Conservation (phyloP, 2,329 filamentous ascomycete species). For the Fusarium papillatum region DNA sequence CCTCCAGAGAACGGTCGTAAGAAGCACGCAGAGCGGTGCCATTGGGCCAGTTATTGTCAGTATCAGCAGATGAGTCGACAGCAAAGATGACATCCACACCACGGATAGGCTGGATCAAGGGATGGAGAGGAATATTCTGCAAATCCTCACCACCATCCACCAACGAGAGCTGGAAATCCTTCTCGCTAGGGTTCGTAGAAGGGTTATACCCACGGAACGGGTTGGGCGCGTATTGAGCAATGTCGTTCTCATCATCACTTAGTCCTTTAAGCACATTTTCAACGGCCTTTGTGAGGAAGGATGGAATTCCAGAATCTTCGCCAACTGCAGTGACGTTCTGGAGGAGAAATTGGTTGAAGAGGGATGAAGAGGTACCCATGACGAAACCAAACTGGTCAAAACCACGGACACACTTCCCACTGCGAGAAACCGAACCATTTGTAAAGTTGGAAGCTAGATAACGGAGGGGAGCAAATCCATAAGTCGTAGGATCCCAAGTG, state of each 20-base stretch:
- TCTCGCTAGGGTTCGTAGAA: constrained; percentile 53
- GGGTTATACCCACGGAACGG: constrained; percentile 65
- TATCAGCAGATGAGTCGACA: constrained; percentile 75
- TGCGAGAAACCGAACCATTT: constrained; percentile 58
- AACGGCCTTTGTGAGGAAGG: constrained; percentile 57
- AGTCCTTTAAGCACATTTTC: constrained; percentile 63
- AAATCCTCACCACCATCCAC: constrained; percentile 85
- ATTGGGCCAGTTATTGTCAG: constrained; percentile 68
- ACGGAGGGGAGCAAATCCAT: constrained; percentile 68
- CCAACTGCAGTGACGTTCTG: constrained; percentile 58
- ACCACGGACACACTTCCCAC: constrained; percentile 64
- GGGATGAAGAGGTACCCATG: constrained; percentile 83
- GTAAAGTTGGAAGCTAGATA: constrained; percentile 71
- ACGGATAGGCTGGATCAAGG: constrained; percentile 61
- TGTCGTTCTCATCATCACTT: constrained; percentile 75
- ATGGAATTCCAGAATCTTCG: constrained; percentile 52
- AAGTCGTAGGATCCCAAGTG: constrained; percentile 69
- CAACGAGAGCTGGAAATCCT: constrained; percentile 71
- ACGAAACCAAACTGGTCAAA: constrained; percentile 85
- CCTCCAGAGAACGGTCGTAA: constrained; percentile 62
- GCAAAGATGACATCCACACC: constrained; percentile 72
- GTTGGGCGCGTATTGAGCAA: constrained; percentile 76
- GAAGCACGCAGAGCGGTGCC: constrained; percentile 68
- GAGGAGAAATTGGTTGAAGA: constrained; percentile 80
- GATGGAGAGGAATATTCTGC: constrained; percentile 84